Percentiles rank a stretch among this genome's conserved stretches.
These are phyloP conservation scores for Annulohypoxylon truncatum DNA, from an alignment of 2,329 filamentous ascomycete genomes.

Conservation along the genomic window DNA sequence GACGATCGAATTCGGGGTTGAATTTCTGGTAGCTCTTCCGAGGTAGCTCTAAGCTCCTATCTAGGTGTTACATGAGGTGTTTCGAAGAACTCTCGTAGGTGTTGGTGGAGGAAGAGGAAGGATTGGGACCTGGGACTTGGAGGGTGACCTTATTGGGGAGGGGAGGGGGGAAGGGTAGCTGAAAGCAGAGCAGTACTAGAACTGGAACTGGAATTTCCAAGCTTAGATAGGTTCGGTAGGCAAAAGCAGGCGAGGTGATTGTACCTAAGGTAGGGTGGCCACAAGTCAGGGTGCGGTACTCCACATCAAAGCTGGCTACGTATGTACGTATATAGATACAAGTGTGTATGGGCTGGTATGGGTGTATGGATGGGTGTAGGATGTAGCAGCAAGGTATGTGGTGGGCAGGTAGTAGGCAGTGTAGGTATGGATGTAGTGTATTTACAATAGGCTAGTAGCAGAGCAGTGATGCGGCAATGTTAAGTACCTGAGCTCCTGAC, in stretches of 20 bases:
- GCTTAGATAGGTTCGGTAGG: slow-evolving; percentile 29
- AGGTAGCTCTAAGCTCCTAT: slow-evolving; percentile 54
- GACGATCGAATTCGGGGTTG: slow-evolving; percentile 31
- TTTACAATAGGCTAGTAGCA: slow-evolving; percentile 1
- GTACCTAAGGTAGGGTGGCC: slow-evolving; percentile 19
- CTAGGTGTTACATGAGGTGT: slow-evolving; percentile 59
- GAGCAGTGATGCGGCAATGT: slow-evolving; percentile 23
- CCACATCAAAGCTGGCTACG: slow-evolving; percentile 17
- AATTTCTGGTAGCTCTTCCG: slow-evolving; percentile 41
- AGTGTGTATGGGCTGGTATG: neutral
- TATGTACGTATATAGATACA: slow-evolving; percentile 10
- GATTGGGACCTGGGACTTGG: slow-evolving; percentile 23
- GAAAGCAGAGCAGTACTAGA: slow-evolving; percentile 40
- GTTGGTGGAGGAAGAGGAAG: slow-evolving; percentile 38
- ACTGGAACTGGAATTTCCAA: slow-evolving; percentile 29
- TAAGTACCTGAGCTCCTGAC: slow-evolving; percentile 20
- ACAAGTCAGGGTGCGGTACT: slow-evolving; percentile 32
- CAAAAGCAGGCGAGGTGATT: slow-evolving; percentile 22
- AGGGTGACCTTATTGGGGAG: slow-evolving; percentile 38
- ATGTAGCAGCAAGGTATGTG: slow-evolving; percentile 11
- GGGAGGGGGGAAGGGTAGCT: slow-evolving; percentile 36
- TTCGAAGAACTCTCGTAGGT: slow-evolving; percentile 53
- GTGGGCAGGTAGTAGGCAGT: neutral
- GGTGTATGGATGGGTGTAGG: neutral
- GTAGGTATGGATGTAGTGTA: too few relatives aligned